Evolutionary conservation across 208 protist genomes (phyloP).

Genomic region (Crithidia acanthocephali): DNA sequence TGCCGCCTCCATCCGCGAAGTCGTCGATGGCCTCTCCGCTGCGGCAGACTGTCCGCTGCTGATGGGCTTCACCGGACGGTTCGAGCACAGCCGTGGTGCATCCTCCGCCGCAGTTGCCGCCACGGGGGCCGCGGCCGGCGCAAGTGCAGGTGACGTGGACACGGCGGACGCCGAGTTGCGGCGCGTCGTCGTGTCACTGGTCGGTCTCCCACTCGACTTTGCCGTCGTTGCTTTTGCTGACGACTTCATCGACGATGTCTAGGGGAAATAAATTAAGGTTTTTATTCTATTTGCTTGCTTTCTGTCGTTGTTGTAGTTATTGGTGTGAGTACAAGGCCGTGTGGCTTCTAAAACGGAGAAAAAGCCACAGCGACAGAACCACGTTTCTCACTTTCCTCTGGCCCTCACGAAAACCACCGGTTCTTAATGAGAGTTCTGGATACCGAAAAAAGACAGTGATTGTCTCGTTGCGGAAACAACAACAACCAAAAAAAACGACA

Average conservation of each 20-base stretch:
- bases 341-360: too few relatives aligned
- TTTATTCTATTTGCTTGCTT: too few relatives aligned
- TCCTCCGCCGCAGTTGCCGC: not conserved
- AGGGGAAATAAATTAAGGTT: too few relatives aligned
- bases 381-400: too few relatives aligned
- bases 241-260: constrained; percentile 1
- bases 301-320: too few relatives aligned
- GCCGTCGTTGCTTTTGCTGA: not conserved
- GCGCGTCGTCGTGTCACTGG: not conserved
- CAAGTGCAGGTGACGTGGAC: not conserved
- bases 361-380: too few relatives aligned
- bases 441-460: too few relatives aligned
- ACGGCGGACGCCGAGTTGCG: not conserved
- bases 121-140: not conserved
- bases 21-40: not conserved
- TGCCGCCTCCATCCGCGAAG: not conserved
- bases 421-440: too few relatives aligned
- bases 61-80: constrained; percentile 7
- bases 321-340: too few relatives aligned
- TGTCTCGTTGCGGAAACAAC: too few relatives aligned
- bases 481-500: too few relatives aligned
- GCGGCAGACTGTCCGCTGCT: not conserved
- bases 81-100: not conserved
- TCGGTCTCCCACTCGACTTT: not conserved
- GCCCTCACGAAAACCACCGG: too few relatives aligned